Percentiles rank a stretch among this genome's conserved stretches.
Conservation (phyloP, 129 eudicot species). For the Flaveria trinervia region DNA sequence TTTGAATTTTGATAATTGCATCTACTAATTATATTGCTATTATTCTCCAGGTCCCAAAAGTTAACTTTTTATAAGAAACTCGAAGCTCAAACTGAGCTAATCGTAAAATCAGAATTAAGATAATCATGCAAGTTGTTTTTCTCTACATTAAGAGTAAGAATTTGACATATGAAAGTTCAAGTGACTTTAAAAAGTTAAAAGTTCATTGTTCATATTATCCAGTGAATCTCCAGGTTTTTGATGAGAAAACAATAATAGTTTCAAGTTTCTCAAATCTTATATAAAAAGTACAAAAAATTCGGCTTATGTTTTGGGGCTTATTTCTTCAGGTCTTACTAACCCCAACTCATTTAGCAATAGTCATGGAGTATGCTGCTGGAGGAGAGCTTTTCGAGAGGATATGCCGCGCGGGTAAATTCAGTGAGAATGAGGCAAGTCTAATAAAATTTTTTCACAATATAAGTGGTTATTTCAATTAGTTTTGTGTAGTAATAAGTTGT, state of each 20-base stretch:
- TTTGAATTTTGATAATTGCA: not conserved
- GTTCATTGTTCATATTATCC: too few species aligned
- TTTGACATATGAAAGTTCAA: constrained; percentile 6
- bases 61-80: not conserved
- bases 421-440: constrained; percentile 60
- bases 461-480: not conserved
- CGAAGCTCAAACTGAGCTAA: not conserved
- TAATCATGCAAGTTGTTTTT: not conserved
- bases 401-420: constrained; percentile 58
- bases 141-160: not conserved
- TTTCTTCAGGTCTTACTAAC: constrained; percentile 63
- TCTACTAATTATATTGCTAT: constrained; percentile 8
- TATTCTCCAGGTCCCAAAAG: constrained; percentile 8
- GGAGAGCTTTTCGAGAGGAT: constrained; percentile 78
- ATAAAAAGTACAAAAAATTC: not conserved
- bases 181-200: not conserved
- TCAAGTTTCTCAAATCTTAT: constrained; percentile 3
- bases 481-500: not conserved
- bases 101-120: not conserved
- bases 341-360: constrained; percentile 77
- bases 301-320: not conserved
- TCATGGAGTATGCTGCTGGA: constrained; percentile 88
- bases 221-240: too few species aligned
- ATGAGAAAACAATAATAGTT: too few species aligned
- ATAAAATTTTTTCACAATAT: not conserved